Evolutionary conservation across 805 yeast genomes (phyloP).

Genomic region (Teunomyces pallodes): DNA sequence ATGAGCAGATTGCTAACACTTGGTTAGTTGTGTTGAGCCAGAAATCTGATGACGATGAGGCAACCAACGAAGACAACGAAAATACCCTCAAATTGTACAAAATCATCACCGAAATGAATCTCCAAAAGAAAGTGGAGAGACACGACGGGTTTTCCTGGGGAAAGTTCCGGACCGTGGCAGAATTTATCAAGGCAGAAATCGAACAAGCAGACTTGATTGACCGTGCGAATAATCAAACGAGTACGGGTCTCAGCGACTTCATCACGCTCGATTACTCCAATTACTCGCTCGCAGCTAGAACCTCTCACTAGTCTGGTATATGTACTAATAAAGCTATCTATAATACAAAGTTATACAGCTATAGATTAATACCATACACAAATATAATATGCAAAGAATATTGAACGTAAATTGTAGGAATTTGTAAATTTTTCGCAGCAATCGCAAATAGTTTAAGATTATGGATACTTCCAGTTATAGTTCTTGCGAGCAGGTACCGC

Average conservation of each 20-base stretch:
- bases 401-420: too few relatives aligned
- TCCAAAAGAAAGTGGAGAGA: constrained; percentile 40
- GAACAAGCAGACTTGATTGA: constrained; percentile 27
- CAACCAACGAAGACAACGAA: constrained; percentile 11
- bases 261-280: constrained; percentile 44
- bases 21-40: constrained; percentile 49
- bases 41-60: constrained; percentile 7
- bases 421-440: neutral
- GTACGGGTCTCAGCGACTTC: constrained; percentile 28
- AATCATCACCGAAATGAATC: constrained; percentile 33
- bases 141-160: constrained; percentile 46
- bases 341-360: too few relatives aligned
- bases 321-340: too few relatives aligned
- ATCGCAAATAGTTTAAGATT: too few relatives aligned
- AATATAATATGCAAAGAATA: too few relatives aligned
- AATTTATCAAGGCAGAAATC: constrained; percentile 41
- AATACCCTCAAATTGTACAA: constrained; percentile 23
- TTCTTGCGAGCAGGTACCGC: neutral
- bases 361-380: too few relatives aligned
- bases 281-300: constrained; percentile 37
- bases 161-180: constrained; percentile 43
- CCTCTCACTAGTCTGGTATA: constrained; percentile 19
- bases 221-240: constrained; percentile 12
- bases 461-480: neutral
- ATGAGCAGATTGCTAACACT: constrained; percentile 58